Base-by-base conservation (phyloP, 345 rosid genomes). In the Salix caprea region DNA sequence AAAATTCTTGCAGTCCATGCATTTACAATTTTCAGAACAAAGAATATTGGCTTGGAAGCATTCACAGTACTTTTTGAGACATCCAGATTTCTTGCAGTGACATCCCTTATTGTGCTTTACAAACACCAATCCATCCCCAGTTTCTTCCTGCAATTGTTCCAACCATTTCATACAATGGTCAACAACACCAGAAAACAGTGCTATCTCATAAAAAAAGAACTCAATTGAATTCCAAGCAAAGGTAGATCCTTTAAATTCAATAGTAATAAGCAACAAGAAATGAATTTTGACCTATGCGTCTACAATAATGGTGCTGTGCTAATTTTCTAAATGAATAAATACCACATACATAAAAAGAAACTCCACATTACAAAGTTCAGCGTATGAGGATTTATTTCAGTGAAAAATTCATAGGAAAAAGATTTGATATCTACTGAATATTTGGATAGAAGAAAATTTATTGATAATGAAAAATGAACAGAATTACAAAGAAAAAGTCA, bases 31-130 rank as follows among this genome's bases (percentile, higher is more conserved):
- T 78, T 96, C 99, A 6, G 98, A 96, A 79, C 99, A 96, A 11
- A 96, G 92, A 83, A 96, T 92, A 83, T 93, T 92, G 58, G 99
- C 99, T 61, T 96, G 99, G 86, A 93, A 96, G 77, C 98, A 96
- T 78, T 96, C 99, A 70, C 99, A 96, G 82, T 96, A 96, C 91
- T 96, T 96, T 79, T 93, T 96, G 64, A 96, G 98, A 83, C 99
- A 96, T 28, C 98, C 97, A 0, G 99, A 96, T 84, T 93, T 96
- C 89, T 96, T 96, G 84, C 99, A 96, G 80, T 96, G 98, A 78
- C 99, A 96, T 81, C 99, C 99, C 84, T 96, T 96, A 87, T 94
- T 96, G 86, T 96, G 99, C 86, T 94, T 94, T 74, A 83, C 98
- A 82, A 91, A 78, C 9, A 90, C 68, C 58, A 89, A 77, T 73